Evolutionary conservation across 2,329 filamentous ascomycete genomes (phyloP).

Genomic region (Ophiosphaerella korrae): DNA sequence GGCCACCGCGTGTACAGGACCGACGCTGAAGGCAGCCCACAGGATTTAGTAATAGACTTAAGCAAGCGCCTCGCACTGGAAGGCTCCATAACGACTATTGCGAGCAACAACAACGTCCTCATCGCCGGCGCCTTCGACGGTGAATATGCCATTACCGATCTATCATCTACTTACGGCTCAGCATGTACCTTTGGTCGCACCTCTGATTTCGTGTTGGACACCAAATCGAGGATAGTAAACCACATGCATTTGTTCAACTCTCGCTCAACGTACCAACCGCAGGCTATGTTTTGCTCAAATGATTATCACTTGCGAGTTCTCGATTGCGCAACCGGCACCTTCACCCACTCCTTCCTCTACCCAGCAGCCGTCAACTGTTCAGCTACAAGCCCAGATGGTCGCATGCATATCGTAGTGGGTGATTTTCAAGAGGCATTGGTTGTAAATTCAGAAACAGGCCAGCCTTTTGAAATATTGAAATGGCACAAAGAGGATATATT

Average conservation of each 20-base stretch:
- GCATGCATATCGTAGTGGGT: slow-evolving; percentile 74
- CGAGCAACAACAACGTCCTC: slow-evolving; percentile 55
- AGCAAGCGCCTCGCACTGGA: slow-evolving; percentile 46
- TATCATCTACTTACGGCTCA: slow-evolving; percentile 44
- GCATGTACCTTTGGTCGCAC: slow-evolving; percentile 53
- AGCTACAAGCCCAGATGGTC: slow-evolving; percentile 71
- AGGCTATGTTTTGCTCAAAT: slow-evolving; percentile 63
- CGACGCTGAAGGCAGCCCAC: slow-evolving; percentile 51
- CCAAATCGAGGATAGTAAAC: slow-evolving; percentile 62
- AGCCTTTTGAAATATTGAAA: slow-evolving; percentile 60
- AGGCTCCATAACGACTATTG: slow-evolving; percentile 59
- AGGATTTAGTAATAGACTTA: slow-evolving; percentile 56
- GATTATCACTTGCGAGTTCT: slow-evolving; percentile 61
- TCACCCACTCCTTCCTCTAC: slow-evolving; percentile 62
- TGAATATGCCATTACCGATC: slow-evolving; percentile 59
- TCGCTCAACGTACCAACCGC: slow-evolving; percentile 54
- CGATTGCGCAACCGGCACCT: slow-evolving; percentile 62
- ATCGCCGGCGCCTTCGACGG: slow-evolving; percentile 63
- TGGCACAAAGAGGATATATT: slow-evolving; percentile 76
- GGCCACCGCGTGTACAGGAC: slow-evolving; percentile 56
- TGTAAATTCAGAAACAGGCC: slow-evolving; percentile 69
- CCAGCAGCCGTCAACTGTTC: slow-evolving; percentile 72
- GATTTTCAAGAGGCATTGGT: slow-evolving; percentile 70
- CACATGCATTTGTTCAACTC: slow-evolving; percentile 60
- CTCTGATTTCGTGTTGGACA: slow-evolving; percentile 53